Evolutionary conservation across 163 green algal genomes (phyloP).

Genomic region (Prototheca cutis): DNA sequence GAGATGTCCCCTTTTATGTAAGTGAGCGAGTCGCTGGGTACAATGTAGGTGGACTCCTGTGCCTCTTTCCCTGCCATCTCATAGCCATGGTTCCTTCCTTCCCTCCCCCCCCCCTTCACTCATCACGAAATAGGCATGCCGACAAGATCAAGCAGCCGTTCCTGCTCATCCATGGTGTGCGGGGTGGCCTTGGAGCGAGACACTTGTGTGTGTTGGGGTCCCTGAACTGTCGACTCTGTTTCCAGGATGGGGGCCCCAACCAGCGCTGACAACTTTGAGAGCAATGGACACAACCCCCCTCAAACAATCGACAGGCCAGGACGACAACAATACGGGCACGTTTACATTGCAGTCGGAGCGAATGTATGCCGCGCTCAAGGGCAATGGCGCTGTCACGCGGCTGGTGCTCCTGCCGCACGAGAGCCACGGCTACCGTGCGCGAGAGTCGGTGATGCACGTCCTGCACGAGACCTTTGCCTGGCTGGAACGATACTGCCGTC

Average conservation of each 20-base stretch:
- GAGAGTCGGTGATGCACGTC: conserved; percentile 73
- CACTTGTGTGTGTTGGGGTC: no score
- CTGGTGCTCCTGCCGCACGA: conserved; percentile 79
- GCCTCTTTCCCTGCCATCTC: no score
- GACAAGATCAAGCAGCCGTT: conserved; percentile 90
- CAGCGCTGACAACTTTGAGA: no score
- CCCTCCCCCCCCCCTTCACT: no score
- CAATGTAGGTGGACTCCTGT: no score
- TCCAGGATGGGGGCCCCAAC: no score
- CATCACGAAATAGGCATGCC: no score
- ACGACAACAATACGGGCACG: conserved; percentile 92
- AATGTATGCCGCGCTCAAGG: conserved; percentile 86
- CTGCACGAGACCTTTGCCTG: conserved; percentile 56
- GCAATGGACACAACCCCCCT: no score
- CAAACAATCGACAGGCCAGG: conserved; percentile 39
- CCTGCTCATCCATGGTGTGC: conserved; percentile 84
- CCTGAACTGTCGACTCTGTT: no score
- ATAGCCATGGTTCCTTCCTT: no score
- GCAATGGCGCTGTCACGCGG: conserved; percentile 59
- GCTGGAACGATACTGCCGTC: conserved; percentile 27
- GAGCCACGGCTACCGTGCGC: conserved; percentile 72
- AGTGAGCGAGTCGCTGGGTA: no score
- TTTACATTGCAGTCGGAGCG: conserved; percentile 78
- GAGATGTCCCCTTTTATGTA: conserved; percentile 72
- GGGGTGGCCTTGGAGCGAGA: no score